Base-by-base conservation (phyloP, 163 green algal genomes). In the Chlorella variabilis region DNA sequence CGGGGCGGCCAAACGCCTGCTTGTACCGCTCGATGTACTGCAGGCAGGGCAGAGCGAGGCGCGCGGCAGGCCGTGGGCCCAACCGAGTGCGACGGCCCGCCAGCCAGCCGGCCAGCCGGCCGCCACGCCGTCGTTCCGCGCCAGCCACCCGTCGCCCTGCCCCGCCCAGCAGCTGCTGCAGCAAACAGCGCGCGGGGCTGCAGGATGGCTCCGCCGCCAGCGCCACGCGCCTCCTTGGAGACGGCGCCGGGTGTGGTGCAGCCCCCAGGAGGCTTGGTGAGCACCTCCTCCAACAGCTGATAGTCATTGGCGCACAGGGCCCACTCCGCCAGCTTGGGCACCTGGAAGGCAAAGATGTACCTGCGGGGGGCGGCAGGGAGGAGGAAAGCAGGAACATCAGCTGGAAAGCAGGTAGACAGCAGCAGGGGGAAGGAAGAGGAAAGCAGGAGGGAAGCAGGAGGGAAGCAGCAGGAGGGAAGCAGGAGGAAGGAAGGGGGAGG, bases 341-440 rank as follows among this genome's bases (percentile, higher is more conserved):
- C 15, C 78, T 92, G 86, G 75, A 95, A 96, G 29, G 85, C 54
- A 48, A 93, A 59, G 4, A 95, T 87, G 85, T 96, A 96, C 65
- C 73, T 86, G 29, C 65, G 86, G 27, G 23, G 54, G 23, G 23
- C 9, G 23, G 23, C 23, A 63, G 18, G 23, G 9, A 63, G 6
- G 54, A 9, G 23, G 5, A 63, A 33, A 29, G 18, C 15, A 63
- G 54, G 18, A 29, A 9, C 5, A n/a, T 63, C 23, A 29, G 54
- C 54, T n/a, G 54, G 18, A 29, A 9, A 29, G 33, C 17, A 45
- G 7, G 15, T 29, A 70, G 2, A 20, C 6, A 3, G 7, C 3
- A 18, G 15, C 17, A n/a, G 33, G 33, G 31, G 11, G 15, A 29
- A 11, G 23, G 31, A 42, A 25, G 31, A 20, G 34, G 58, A 31